Evolutionary conservation across 257 asterid species (phyloP).

Genomic region (Ehretia macrophylla): DNA sequence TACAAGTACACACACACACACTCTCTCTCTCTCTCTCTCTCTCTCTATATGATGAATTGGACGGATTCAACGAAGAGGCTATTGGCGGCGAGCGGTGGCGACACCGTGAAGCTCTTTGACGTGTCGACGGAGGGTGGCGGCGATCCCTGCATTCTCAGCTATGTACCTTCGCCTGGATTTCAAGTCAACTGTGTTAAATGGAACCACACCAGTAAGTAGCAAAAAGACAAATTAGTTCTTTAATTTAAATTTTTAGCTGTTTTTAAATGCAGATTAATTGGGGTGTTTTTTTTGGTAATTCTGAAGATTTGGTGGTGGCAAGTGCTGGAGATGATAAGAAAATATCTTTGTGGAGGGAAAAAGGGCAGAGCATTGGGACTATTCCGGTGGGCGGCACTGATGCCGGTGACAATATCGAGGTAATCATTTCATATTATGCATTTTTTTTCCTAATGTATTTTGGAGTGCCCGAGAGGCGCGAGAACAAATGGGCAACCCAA

Average conservation of each 20-base stretch:
- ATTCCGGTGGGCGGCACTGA: constrained; percentile 57
- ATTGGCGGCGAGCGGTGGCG: constrained; percentile 84
- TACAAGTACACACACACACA: too few relatives aligned
- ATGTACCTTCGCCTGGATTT: constrained; percentile 64
- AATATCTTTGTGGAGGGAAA: constrained; percentile 76
- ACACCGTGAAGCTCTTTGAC: constrained; percentile 90
- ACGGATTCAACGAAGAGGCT: constrained; percentile 54
- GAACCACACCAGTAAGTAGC: constrained; percentile 85
- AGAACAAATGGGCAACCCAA: too few relatives aligned
- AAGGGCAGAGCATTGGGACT: constrained; percentile 81
- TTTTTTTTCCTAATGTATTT: not conserved
- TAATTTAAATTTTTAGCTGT: constrained; percentile 15
- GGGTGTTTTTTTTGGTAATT: constrained; percentile 9
- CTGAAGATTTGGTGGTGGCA: constrained; percentile 85
- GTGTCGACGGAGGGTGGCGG: constrained; percentile 61
- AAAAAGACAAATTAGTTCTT: not conserved
- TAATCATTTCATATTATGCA: constrained; percentile 29
- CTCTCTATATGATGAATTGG: constrained; percentile 60
- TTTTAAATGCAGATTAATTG: not conserved
- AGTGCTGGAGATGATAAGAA: constrained; percentile 87
- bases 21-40: too few relatives aligned
- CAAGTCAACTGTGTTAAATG: constrained; percentile 87
- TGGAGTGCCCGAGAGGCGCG: too few relatives aligned
- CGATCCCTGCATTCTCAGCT: constrained; percentile 79
- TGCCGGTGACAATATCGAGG: constrained; percentile 73